Conservation (phyloP, 2,329 filamentous ascomycete genomes). For the Coniella vitis region DNA sequence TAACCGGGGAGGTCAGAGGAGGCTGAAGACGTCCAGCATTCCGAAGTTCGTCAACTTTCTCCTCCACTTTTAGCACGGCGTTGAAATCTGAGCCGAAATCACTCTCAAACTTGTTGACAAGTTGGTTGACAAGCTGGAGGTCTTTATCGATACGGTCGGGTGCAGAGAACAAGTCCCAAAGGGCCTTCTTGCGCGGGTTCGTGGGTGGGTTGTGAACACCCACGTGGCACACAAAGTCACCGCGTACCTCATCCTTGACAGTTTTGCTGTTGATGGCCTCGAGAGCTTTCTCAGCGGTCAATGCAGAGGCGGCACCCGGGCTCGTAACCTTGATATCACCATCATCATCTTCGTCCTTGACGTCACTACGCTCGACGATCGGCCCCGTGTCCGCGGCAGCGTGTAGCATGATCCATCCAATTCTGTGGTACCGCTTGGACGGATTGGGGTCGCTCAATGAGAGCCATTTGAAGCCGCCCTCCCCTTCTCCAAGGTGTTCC, state of each 20-base stretch:
- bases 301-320: slow-evolving; percentile 33
- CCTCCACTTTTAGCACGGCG: slow-evolving; percentile 73
- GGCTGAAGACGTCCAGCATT: slow-evolving; percentile 72
- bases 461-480: slow-evolving; percentile 91
- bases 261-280: slow-evolving; percentile 97
- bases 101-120: slow-evolving; percentile 78
- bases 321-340: slow-evolving; percentile 51
- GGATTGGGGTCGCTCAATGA: slow-evolving; percentile 96
- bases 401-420: slow-evolving; percentile 97
- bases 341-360: slow-evolving; percentile 59
- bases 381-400: slow-evolving; percentile 62
- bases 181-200: slow-evolving; percentile 83
- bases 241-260: slow-evolving; percentile 86
- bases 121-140: slow-evolving; percentile 70
- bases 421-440: slow-evolving; percentile 92
- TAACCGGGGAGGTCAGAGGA: slow-evolving; percentile 42
- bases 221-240: slow-evolving; percentile 96
- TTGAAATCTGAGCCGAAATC: slow-evolving; percentile 74
- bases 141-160: slow-evolving; percentile 92
- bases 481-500: slow-evolving; percentile 83
- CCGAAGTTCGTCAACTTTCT: slow-evolving; percentile 75
- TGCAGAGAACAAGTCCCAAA: slow-evolving; percentile 94
- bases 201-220: slow-evolving; percentile 87
- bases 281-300: slow-evolving; percentile 76
- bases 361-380: slow-evolving; percentile 64